Conservation (phyloP, 768 basidiomycete species). For the Fibroporia radiculosa region DNA sequence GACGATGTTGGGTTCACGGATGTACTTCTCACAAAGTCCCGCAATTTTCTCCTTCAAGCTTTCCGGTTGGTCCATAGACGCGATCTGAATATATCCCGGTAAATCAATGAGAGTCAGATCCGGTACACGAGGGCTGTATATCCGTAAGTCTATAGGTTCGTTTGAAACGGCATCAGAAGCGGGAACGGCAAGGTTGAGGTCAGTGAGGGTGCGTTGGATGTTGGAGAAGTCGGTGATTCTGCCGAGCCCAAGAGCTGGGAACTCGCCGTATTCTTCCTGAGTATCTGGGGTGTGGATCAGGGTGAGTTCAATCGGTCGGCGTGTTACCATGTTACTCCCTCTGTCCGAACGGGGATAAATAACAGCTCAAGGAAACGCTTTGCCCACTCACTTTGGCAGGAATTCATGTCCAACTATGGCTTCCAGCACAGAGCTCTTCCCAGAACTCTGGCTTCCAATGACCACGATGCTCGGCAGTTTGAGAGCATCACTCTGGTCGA, state of each 20-base stretch:
- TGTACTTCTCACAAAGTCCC: constrained; percentile 87
- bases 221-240: constrained; percentile 87
- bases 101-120: constrained; percentile 97
- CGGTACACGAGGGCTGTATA: constrained; percentile 92
- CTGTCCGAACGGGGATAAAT: constrained; percentile 30
- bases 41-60: constrained; percentile 89
- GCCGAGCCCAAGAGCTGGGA: constrained; percentile 83
- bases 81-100: constrained; percentile 94
- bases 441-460: constrained; percentile 96
- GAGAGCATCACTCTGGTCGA: constrained; percentile 91
- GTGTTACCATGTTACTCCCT: constrained; percentile 99
- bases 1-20: constrained; percentile 99
- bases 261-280: constrained; percentile 84
- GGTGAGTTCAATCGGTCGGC: constrained; percentile 95
- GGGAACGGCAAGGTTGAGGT: constrained; percentile 92
- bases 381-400: constrained; percentile 81
- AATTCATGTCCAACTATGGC: constrained; percentile 98
- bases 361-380: background rate
- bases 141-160: constrained; percentile 93
- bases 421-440: constrained; percentile 96
- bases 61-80: constrained; percentile 94
- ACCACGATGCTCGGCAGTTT: constrained; percentile 98
- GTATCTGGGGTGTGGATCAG: constrained; percentile 81
- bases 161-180: constrained; percentile 86
- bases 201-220: constrained; percentile 88